Evolutionary conservation across 2,329 filamentous ascomycete genomes (phyloP).

Genomic region (Immersiporthe knoxdaviesiana): DNA sequence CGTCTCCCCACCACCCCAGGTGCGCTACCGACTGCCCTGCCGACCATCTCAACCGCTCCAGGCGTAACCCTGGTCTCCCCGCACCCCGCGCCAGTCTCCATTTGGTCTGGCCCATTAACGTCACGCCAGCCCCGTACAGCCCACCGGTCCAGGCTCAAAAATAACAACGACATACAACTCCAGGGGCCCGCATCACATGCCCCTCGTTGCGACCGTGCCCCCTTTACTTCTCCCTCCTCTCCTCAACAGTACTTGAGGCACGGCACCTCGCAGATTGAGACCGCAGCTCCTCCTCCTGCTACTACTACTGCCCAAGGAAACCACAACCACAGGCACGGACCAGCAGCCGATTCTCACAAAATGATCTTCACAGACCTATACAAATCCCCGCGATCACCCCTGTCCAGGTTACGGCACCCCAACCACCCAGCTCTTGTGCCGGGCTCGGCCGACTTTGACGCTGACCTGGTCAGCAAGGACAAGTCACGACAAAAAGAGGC

Average conservation of each 20-base stretch:
- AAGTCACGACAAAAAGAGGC: conserved; percentile 67
- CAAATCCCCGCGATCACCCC: conserved; percentile 57
- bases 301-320: not conserved
- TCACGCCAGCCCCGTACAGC: conserved; percentile 23
- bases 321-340: not conserved
- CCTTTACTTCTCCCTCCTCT: not conserved
- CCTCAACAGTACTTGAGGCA: conserved; percentile 1
- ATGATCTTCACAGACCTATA: conserved; percentile 66
- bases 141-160: conserved; percentile 15
- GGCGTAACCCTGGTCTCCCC: conserved; percentile 27
- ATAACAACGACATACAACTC: not conserved
- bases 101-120: conserved; percentile 25
- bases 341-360: conserved; percentile 30
- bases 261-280: not conserved
- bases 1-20: not conserved
- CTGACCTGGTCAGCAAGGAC: conserved; percentile 64
- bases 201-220: conserved; percentile 2
- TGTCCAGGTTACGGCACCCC: conserved; percentile 54
- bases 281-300: conserved; percentile 1
- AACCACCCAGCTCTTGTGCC: conserved; percentile 39
- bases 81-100: conserved; percentile 26
- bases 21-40: not conserved
- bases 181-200: conserved; percentile 7
- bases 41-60: conserved; percentile 11
- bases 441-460: conserved; percentile 53